phyloP scores from a whole-genome alignment of 768 basidiomycete species.

The Pilatotrama ljubarskyi region DNA sequence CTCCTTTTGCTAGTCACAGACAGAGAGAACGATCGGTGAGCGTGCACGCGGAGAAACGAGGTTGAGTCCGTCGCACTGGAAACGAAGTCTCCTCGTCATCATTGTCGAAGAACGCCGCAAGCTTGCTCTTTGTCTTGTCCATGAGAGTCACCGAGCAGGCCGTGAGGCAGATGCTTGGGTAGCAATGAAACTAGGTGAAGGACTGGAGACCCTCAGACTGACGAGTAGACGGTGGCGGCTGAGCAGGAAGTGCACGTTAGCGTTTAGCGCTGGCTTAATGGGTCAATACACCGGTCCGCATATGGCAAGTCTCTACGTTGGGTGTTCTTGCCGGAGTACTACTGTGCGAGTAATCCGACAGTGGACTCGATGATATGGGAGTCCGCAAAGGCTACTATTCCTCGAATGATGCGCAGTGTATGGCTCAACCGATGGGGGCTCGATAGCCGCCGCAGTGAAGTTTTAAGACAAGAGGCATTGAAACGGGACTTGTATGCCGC shows the following conservation, averaged over 20 bases:
- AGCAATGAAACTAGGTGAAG: no score
- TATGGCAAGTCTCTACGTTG: conserved; percentile 8
- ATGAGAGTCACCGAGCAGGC: conserved; percentile 32
- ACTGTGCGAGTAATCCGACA: no score
- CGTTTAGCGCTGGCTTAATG: background rate
- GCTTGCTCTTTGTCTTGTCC: conserved; percentile 67
- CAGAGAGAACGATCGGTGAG: conserved; percentile 59
- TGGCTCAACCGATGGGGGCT: no score
- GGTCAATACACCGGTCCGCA: background rate
- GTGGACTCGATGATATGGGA: no score
- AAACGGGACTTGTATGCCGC: no score
- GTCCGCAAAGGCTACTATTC: no score
- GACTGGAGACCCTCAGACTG: background rate
- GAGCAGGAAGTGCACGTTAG: background rate
- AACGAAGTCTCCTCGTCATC: conserved; percentile 85
- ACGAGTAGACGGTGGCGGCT: background rate
- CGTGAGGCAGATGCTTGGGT: no score
- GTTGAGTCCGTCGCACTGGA: conserved; percentile 88
- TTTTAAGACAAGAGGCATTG: no score
- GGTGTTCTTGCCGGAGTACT: background rate
- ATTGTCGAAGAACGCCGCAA: conserved; percentile 83
- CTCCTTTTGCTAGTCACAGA: conserved; percentile 67
- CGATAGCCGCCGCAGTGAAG: no score
- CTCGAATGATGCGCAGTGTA: no score
- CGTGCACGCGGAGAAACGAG: conserved; percentile 52